Percentiles rank a stretch among this genome's conserved stretches.
These are phyloP conservation scores for Acacia pycnantha DNA, from an alignment of 331 rosid genomes.

Conservation along the genomic window DNA sequence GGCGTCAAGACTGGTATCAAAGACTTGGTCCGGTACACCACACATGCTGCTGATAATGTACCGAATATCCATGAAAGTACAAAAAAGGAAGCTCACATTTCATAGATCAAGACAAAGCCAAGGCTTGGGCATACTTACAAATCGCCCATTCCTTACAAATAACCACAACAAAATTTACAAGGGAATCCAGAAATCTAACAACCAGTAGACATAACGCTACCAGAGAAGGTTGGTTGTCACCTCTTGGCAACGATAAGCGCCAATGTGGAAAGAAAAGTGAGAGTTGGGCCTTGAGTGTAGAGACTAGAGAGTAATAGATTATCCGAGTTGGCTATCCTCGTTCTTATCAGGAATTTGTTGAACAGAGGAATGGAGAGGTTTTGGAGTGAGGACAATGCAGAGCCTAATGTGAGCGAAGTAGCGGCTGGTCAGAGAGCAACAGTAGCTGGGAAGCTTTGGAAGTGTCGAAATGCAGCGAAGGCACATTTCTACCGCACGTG, in stretches of 20 bases:
- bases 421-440: neutral
- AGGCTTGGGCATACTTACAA: neutral
- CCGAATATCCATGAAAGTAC: conserved; percentile 17
- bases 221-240: conserved; percentile 3
- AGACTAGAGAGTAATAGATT: neutral
- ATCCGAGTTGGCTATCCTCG: neutral
- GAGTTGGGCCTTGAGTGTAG: neutral
- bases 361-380: neutral
- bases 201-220: neutral
- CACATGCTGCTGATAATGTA: conserved; percentile 2
- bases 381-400: neutral
- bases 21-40: neutral
- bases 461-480: neutral
- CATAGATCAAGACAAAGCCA: conserved; percentile 3
- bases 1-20: neutral
- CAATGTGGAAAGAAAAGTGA: conserved; percentile 26
- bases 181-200: conserved; percentile 8
- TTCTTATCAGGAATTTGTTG: neutral
- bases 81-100: conserved; percentile 12
- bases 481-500: neutral
- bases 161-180: neutral
- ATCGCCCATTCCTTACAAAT: conserved; percentile 3
- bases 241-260: conserved; percentile 5
- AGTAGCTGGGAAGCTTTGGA: neutral
- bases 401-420: neutral